phyloP scores from a whole-genome alignment of 768 basidiomycete species.

The Sarcomyxa edulis region DNA sequence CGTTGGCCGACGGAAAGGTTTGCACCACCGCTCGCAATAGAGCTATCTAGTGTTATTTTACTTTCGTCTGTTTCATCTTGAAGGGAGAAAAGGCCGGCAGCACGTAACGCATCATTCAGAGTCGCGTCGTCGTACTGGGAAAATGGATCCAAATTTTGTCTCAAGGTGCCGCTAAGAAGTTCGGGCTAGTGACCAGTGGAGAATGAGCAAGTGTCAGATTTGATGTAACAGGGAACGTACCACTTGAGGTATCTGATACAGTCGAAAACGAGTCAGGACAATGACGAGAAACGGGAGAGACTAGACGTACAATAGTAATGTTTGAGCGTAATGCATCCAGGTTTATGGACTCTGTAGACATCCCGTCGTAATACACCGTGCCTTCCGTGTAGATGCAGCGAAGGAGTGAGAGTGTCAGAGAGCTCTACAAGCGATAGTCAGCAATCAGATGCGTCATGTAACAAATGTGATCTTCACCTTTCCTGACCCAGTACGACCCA shows the following conservation, averaged over 20 bases:
- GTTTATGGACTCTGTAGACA: conserved; percentile 40
- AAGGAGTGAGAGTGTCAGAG: conserved; percentile 42
- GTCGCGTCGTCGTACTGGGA: conserved; percentile 7
- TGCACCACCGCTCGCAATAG: conserved; percentile 54
- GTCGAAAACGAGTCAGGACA: too few relatives aligned
- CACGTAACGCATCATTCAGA: conserved; percentile 8
- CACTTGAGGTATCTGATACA: conserved; percentile 47
- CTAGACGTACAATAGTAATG: too few relatives aligned
- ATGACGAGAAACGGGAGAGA: too few relatives aligned
- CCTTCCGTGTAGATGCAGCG: conserved; percentile 51
- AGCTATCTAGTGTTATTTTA: conserved; percentile 45
- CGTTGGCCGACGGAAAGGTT: conserved; percentile 73
- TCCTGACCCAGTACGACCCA: conserved; percentile 23
- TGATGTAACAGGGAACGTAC: conserved; percentile 13
- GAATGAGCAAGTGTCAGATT: not conserved
- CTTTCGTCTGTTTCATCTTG: conserved; percentile 15
- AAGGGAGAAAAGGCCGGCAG: conserved; percentile 9
- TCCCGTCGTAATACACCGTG: conserved; percentile 45
- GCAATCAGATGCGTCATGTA: not conserved
- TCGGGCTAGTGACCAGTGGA: conserved; percentile 5
- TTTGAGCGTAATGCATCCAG: conserved; percentile 48
- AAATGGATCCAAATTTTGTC: conserved; percentile 10
- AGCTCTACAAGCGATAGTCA: conserved; percentile 12
- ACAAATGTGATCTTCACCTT: conserved; percentile 23
- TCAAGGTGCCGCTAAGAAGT: conserved; percentile 8